Conservation (phyloP, 2,329 filamentous ascomycete species). For the Trichoderma atroviride region DNA sequence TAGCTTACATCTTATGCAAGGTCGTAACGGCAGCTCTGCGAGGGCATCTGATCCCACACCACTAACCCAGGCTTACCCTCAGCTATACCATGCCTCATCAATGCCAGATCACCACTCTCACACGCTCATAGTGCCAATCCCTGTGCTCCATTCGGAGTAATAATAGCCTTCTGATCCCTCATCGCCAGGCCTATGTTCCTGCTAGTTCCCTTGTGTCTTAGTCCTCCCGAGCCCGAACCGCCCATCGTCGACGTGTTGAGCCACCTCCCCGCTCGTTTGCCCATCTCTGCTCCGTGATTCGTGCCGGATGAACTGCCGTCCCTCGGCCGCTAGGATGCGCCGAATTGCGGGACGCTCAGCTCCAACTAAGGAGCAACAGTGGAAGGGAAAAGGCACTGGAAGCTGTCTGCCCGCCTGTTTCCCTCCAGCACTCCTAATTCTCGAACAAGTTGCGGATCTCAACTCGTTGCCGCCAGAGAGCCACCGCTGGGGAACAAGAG, state of each 20-base stretch:
- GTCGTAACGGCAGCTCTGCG: not conserved
- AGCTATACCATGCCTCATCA: not conserved
- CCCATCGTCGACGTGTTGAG: not conserved
- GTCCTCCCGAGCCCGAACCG: conserved; percentile 22
- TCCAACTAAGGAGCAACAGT: not conserved
- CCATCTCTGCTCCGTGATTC: not conserved
- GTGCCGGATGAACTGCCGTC: not conserved
- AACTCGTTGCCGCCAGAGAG: not conserved
- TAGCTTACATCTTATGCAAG: not conserved
- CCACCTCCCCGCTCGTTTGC: conserved; percentile 11
- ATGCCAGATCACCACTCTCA: not conserved
- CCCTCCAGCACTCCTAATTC: not conserved
- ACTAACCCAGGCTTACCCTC: not conserved
- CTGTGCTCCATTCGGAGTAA: not conserved
- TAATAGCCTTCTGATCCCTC: not conserved
- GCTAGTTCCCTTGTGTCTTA: conserved; percentile 16
- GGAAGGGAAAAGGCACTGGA: not conserved
- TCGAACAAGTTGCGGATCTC: not conserved
- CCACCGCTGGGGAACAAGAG: not conserved
- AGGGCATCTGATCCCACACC: not conserved
- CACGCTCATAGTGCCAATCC: not conserved
- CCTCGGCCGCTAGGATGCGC: not conserved
- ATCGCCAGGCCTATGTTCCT: not conserved
- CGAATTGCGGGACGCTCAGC: not conserved
- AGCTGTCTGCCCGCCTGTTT: not conserved